These are phyloP conservation scores for Apiospora pterosperma DNA, from an alignment of 2,329 filamentous ascomycete species.

Conservation along the genomic window DNA sequence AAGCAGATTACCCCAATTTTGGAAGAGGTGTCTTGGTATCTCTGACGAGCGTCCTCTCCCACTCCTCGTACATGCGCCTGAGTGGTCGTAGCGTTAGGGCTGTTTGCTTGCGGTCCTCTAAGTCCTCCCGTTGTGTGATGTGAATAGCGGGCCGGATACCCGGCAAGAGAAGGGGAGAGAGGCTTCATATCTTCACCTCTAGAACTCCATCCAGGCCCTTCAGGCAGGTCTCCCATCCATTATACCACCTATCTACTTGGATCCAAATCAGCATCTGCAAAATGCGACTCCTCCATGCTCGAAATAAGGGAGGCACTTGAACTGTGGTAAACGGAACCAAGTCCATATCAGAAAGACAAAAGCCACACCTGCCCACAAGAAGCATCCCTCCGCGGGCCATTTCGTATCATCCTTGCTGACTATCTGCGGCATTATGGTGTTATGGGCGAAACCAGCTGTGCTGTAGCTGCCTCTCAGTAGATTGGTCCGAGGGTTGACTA, in stretches of 20 bases:
- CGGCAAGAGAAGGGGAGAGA: not conserved
- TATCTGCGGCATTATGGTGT: constrained; percentile 9
- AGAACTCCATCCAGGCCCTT: not conserved
- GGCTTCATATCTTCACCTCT: not conserved
- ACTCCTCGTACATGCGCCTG: not conserved
- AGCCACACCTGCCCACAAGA: constrained; percentile 9
- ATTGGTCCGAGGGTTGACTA: constrained; percentile 7
- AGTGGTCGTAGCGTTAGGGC: not conserved
- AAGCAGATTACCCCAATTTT: not conserved
- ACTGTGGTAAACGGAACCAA: constrained; percentile 10
- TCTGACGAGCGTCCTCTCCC: not conserved
- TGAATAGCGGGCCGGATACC: not conserved
- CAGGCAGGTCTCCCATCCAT: not conserved
- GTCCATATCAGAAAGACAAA: constrained; percentile 7
- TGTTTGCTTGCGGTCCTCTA: not conserved
- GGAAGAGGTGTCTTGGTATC: not conserved
- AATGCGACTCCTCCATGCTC: not conserved
- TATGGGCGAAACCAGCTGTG: constrained; percentile 4
- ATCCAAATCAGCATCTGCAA: not conserved
- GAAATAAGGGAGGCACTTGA: constrained; percentile 4
- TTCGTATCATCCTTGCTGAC: constrained; percentile 7
- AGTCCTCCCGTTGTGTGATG: not conserved
- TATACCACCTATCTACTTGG: not conserved
- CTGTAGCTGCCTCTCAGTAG: constrained; percentile 10
- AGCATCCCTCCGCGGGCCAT: constrained; percentile 8